Evolutionary conservation across 2,329 filamentous ascomycete species (phyloP).

Genomic region (Kalmusia sp.): DNA sequence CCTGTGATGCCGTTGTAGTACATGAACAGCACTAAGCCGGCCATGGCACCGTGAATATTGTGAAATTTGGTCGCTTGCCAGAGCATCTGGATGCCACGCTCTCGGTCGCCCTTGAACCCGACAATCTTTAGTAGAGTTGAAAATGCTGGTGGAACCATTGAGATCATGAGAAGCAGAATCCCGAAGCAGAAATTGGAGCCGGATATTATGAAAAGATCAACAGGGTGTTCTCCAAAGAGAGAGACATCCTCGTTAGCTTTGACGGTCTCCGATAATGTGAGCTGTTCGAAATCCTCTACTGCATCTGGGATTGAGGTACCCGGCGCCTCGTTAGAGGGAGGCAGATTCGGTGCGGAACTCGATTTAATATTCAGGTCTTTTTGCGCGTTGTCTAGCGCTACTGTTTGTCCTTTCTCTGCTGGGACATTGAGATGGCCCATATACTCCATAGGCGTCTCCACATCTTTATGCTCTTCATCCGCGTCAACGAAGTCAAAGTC

Average conservation of each 20-base stretch:
- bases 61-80: slow-evolving; percentile 87
- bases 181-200: slow-evolving; percentile 91
- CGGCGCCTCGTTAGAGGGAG: slow-evolving; percentile 24
- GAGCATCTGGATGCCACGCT: slow-evolving; percentile 81
- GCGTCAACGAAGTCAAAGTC: slow-evolving; percentile 65
- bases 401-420: slow-evolving; percentile 27
- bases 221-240: slow-evolving; percentile 70
- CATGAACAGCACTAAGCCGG: slow-evolving; percentile 78
- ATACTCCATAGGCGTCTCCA: slow-evolving; percentile 56
- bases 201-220: slow-evolving; percentile 89
- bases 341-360: slow-evolving; percentile 33
- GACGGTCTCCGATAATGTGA: slow-evolving; percentile 36
- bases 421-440: slow-evolving; percentile 51
- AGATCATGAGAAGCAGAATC: slow-evolving; percentile 83
- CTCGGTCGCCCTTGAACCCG: slow-evolving; percentile 88
- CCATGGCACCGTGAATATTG: slow-evolving; percentile 92
- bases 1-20: slow-evolving; percentile 90
- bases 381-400: slow-evolving; percentile 32
- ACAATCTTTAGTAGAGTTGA: slow-evolving; percentile 85
- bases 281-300: slow-evolving; percentile 39
- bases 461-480: slow-evolving; percentile 56
- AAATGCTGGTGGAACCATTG: slow-evolving; percentile 90
- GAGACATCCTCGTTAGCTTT: slow-evolving; percentile 64
- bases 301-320: slow-evolving; percentile 27
- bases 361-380: slow-evolving; percentile 29